A percentile compares a stretch with the other conserved stretches of the same genome.
Evolutionary conservation across 495 filamentous ascomycete species (phyloP).

Genomic region (Trichoderma virens): DNA sequence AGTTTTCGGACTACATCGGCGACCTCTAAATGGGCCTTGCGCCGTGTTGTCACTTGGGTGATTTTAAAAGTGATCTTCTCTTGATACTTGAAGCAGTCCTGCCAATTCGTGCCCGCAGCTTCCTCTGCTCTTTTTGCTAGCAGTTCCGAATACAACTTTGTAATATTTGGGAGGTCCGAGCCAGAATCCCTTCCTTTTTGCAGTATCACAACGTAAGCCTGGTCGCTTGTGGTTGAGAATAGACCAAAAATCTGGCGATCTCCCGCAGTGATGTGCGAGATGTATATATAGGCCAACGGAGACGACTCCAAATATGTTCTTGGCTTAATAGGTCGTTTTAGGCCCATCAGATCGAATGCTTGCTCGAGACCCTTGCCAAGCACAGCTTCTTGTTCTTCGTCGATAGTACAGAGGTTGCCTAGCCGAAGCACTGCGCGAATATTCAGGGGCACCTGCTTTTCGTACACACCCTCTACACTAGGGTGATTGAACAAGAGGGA

Average conservation of each 20-base stretch:
- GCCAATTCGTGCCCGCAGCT: constrained; percentile 57
- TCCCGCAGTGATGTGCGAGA: constrained; percentile 86
- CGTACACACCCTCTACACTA: constrained; percentile 94
- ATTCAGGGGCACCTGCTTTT: constrained; percentile 80
- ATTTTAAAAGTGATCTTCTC: constrained; percentile 80
- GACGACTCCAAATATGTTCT: constrained; percentile 64
- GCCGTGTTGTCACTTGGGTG: constrained; percentile 75
- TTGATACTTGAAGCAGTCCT: constrained; percentile 77
- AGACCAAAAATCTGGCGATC: constrained; percentile 89
- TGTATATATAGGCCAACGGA: constrained; percentile 70
- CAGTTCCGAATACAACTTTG: constrained; percentile 82
- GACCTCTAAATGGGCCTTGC: constrained; percentile 82
- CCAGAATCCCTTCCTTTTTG: constrained; percentile 66
- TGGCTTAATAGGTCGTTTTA: constrained; percentile 58
- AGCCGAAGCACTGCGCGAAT: constrained; percentile 80
- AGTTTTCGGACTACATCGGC: constrained; percentile 81
- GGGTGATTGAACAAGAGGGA: constrained; percentile 78
- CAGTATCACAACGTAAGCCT: constrained; percentile 79
- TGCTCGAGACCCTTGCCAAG: constrained; percentile 88
- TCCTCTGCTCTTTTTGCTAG: constrained; percentile 58
- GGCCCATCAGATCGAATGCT: constrained; percentile 78
- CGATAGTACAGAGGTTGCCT: constrained; percentile 90
- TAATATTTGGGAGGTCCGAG: constrained; percentile 79
- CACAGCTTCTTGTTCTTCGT: constrained; percentile 81
- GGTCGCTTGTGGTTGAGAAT: constrained; percentile 74